Evolutionary conservation across 495 filamentous ascomycete genomes (phyloP), one percentile per base, ranked within the genome.

Genomic region (Tuber indicum): DNA sequence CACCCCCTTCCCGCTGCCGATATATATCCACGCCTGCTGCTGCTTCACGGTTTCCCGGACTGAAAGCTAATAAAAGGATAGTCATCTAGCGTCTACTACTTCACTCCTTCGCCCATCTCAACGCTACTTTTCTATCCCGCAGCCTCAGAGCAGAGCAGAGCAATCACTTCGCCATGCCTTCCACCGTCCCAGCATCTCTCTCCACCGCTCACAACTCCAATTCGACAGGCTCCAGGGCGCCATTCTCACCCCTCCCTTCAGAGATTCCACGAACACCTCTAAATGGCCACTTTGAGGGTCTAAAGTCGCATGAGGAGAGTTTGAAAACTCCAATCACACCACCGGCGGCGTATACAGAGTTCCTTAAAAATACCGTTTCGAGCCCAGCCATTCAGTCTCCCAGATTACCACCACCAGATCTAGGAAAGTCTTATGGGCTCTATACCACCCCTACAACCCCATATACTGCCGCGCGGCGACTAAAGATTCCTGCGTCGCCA

Each of bases 301-400:
- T 82, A 32, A 81, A 75, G 32, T 77, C 70, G 49, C 78, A 75
- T 42, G 81, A 81, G 43, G 81, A 75, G 39, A 78, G 75, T n/a
- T 73, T 83, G 46, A 90, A 90, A 81, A 97, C 94, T 4, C 95
- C 94, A 71, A 96, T 98, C 85, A 96, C 92, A n/a, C 94, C 95
- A 43, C 95, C 95, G 3, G 86, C 88, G 7, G 94, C 95, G 74
- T 98, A 98, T 83, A 92, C 93, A 66, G 93, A 98, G 80, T 98
- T 98, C 83, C 89, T 98, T 74, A 93, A 93, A 82, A 87, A 86
- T 71, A 86, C 87, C 42, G 78, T 79, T 73, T 78, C 81, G 74
- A 72, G 82, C 74, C 71, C 81, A 49, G 72, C 82, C 71, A 82
- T 83, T 79, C 76, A 82, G 9, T 69, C 74, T n/a, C 84, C 79